phyloP scores from a whole-genome alignment of 352 stramenopile genomes.

The Globisporangium emineosum region DNA sequence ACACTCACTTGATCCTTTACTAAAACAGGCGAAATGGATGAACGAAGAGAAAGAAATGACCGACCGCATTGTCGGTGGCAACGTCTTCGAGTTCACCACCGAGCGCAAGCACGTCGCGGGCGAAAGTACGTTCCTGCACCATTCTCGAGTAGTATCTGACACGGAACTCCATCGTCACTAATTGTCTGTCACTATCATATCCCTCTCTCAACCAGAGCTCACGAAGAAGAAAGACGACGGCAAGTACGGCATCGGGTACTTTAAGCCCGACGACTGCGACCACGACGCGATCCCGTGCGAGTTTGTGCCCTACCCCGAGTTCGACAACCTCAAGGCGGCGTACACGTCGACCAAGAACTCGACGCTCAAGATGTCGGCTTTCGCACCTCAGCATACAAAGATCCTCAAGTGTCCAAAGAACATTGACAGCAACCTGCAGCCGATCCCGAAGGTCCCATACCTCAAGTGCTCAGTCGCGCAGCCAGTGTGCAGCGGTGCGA shows the following conservation, averaged over 20 bases:
- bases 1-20: neutral
- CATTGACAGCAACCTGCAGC: slow-evolving; percentile 21
- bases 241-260: slow-evolving; percentile 76
- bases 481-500: slow-evolving; percentile 44
- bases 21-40: slow-evolving; percentile 55
- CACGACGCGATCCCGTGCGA: slow-evolving; percentile 45
- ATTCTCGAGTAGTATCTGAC: neutral
- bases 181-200: neutral
- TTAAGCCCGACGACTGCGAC: slow-evolving; percentile 67
- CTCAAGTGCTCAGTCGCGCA: slow-evolving; percentile 48
- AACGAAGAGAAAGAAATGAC: slow-evolving; percentile 71
- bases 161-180: neutral
- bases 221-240: slow-evolving; percentile 35
- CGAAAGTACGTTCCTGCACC: slow-evolving; percentile 16
- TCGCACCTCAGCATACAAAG: slow-evolving; percentile 25
- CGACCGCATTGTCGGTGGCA: slow-evolving; percentile 56
- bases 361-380: slow-evolving; percentile 30
- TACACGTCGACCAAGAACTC: slow-evolving; percentile 64
- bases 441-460: slow-evolving; percentile 25
- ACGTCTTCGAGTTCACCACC: slow-evolving; percentile 74
- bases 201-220: no score
- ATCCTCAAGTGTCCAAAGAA: slow-evolving; percentile 40
- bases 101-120: slow-evolving; percentile 48
- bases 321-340: slow-evolving; percentile 59
- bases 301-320: slow-evolving; percentile 72